These are phyloP conservation scores for Chondrostereum purpureum DNA, from an alignment of 1,284 basidiomycete genomes.

Conservation along the genomic window DNA sequence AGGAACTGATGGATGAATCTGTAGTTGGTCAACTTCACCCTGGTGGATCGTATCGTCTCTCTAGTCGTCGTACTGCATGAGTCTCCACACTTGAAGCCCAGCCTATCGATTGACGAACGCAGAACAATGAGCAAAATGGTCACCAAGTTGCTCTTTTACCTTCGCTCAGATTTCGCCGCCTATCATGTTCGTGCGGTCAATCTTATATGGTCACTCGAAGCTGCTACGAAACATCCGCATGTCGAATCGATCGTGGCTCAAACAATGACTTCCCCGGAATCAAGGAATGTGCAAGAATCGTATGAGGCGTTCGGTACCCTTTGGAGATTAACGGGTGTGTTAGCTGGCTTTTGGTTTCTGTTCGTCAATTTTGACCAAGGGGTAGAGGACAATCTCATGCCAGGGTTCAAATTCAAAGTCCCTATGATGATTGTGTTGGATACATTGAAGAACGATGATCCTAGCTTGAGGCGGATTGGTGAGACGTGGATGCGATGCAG, in stretches of 20 bases:
- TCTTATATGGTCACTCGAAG: conserved; percentile 83
- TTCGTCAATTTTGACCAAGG: neutral
- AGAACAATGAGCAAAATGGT: conserved; percentile 51
- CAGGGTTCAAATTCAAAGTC: conserved; percentile 75
- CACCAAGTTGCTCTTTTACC: conserved; percentile 68
- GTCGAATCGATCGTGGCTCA: conserved; percentile 76
- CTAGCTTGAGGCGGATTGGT: conserved; percentile 66
- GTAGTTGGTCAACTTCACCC: conserved; percentile 57
- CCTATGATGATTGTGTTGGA: conserved; percentile 89
- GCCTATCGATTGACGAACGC: conserved; percentile 47
- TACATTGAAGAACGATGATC: conserved; percentile 70
- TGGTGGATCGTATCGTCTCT: conserved; percentile 61
- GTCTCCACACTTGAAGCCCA: conserved; percentile 43
- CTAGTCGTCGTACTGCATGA: conserved; percentile 53
- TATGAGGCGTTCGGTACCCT: conserved; percentile 89
- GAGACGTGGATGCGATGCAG: conserved; percentile 96
- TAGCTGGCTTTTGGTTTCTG: conserved; percentile 1
- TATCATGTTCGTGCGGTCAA: conserved; percentile 82
- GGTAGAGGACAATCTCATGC: conserved; percentile 74
- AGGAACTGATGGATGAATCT: neutral
- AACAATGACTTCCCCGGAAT: conserved; percentile 51
- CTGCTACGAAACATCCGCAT: conserved; percentile 51
- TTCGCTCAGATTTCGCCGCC: conserved; percentile 57
- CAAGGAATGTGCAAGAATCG: conserved; percentile 46
- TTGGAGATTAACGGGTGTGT: conserved; percentile 82